Evolutionary conservation across 257 asterid genomes (phyloP).

Genomic region (Solanum clarkiae): DNA sequence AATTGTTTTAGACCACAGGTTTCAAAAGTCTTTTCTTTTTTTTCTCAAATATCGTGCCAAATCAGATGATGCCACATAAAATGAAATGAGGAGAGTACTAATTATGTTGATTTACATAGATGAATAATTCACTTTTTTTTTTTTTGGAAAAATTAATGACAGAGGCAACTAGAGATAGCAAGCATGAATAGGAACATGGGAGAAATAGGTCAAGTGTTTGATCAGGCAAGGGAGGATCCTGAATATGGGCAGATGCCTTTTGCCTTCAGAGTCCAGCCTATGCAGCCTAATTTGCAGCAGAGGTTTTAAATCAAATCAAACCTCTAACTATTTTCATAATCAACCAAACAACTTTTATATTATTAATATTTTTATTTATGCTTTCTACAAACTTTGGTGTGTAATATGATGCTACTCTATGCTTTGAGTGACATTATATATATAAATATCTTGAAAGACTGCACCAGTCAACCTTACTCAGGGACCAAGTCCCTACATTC

Average conservation of each 20-base stretch:
- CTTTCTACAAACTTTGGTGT: not conserved
- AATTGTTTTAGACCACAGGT: too few species aligned
- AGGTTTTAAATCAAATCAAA: not conserved
- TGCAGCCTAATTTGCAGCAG: conserved; percentile 72
- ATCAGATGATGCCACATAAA: too few species aligned
- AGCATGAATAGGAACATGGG: conserved; percentile 46
- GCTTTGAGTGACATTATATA: not conserved
- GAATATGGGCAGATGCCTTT: conserved; percentile 53
- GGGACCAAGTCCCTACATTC: too few species aligned
- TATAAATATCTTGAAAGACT: not conserved
- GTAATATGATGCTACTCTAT: not conserved
- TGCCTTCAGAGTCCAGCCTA: conserved; percentile 60
- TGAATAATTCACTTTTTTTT: not conserved
- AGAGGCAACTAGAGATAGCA: conserved; percentile 57
- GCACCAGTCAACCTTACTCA: too few species aligned
- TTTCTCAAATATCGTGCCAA: too few species aligned
- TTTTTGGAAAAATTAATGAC: not conserved
- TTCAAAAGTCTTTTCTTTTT: too few species aligned
- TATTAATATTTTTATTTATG: not conserved
- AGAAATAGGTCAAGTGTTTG: conserved; percentile 33
- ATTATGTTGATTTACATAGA: not conserved
- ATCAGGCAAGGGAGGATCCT: conserved; percentile 21
- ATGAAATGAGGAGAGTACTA: not conserved
- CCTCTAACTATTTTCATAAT: not conserved
- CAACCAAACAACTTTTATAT: not conserved